Percentiles rank a stretch among this genome's conserved stretches.
Evolutionary conservation across 179 eudicot species (phyloP).

Genomic region (Camellia oleifera): DNA sequence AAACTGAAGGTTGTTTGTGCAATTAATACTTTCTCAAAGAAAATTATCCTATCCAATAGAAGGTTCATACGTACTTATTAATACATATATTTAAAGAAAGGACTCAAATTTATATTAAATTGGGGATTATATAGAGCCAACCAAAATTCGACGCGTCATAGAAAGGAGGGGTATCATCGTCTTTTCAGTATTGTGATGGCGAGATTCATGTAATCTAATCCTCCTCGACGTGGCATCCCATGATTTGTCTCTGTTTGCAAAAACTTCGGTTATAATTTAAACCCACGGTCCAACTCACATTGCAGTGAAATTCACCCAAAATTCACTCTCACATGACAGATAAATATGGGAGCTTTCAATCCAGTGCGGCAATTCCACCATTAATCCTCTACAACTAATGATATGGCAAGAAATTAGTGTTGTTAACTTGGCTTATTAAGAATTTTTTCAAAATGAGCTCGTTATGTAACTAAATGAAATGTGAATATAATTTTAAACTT

Average conservation of each 20-base stretch:
- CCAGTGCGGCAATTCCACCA: not conserved
- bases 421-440: not conserved
- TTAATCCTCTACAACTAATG: not conserved
- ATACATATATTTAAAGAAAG: not conserved
- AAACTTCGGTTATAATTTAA: slow-evolving; percentile 3
- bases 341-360: not conserved
- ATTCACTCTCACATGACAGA: slow-evolving; percentile 7
- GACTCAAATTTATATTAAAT: not conserved
- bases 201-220: slow-evolving; percentile 5
- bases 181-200: not conserved
- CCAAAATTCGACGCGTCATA: not conserved
- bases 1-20: no score
- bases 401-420: not conserved
- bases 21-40: no score
- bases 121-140: not conserved
- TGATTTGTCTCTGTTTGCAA: not conserved
- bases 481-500: no score
- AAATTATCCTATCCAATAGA: not conserved
- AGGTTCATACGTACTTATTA: not conserved
- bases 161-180: not conserved
- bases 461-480: no score
- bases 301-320: slow-evolving; percentile 4
- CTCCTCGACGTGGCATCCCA: not conserved
- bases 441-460: no score
- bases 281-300: not conserved